A percentile compares a stretch with the other conserved stretches of the same genome.
Conservation (phyloP, 305 asterid genomes). For the Lippia alba region DNA sequence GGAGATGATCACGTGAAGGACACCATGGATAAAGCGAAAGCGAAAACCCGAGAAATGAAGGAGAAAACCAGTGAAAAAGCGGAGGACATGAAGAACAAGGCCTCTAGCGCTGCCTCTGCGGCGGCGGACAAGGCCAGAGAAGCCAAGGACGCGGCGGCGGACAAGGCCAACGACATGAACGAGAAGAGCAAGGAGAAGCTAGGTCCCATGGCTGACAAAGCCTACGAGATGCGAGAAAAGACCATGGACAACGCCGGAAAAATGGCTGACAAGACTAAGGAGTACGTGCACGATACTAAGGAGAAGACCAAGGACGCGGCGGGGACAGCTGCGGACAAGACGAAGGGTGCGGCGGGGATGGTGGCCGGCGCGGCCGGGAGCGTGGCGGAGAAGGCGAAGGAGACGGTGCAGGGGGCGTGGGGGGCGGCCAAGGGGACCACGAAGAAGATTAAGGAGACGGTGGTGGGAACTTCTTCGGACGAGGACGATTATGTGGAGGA, state of each 20-base stretch:
- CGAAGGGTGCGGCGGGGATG: conserved; percentile 37
- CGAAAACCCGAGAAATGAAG: conserved; percentile 39
- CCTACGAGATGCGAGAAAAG: conserved; percentile 41
- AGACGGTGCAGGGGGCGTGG: conserved; percentile 56
- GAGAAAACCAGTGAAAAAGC: conserved; percentile 26
- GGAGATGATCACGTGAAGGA: conserved; percentile 33
- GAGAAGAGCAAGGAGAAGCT: conserved; percentile 33
- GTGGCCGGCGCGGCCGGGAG: conserved; percentile 42
- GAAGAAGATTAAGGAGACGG: conserved; percentile 73
- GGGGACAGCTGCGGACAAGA: conserved; percentile 40
- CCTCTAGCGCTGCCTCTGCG: conserved; percentile 21
- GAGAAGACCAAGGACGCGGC: conserved; percentile 44
- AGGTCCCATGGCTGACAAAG: conserved; percentile 26
- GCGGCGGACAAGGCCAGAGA: conserved; percentile 28
- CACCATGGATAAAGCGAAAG: conserved; percentile 44
- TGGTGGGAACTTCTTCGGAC: conserved; percentile 54
- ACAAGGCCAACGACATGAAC: conserved; percentile 30
- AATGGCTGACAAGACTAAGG: conserved; percentile 43
- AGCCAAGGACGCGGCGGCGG: conserved; percentile 32
- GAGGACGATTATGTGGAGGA: conserved; percentile 43
- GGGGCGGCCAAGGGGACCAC: conserved; percentile 59
- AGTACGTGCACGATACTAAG: conserved; percentile 35
- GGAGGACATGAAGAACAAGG: conserved; percentile 18
- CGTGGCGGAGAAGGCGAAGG: conserved; percentile 48
- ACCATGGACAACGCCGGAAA: conserved; percentile 36